Conservation (phyloP, 2,329 filamentous ascomycete genomes). For the Aspergillus amoenus region DNA sequence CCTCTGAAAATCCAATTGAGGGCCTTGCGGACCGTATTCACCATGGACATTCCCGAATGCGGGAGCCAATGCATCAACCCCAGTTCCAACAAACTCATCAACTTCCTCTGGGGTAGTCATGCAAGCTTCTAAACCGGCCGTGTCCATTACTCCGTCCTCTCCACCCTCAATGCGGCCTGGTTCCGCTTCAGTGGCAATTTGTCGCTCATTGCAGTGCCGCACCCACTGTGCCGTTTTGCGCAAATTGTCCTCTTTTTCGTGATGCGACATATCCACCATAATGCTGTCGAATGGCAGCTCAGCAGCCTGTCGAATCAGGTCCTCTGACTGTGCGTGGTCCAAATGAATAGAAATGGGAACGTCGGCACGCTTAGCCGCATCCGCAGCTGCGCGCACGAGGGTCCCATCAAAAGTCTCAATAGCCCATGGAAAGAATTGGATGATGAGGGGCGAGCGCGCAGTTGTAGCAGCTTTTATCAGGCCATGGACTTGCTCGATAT, state of each 20-base stretch:
- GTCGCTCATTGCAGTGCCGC: slow-evolving; percentile 61
- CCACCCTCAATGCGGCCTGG: slow-evolving; percentile 70
- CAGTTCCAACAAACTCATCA: slow-evolving; percentile 67
- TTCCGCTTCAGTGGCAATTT: slow-evolving; percentile 69
- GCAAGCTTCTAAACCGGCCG: slow-evolving; percentile 60
- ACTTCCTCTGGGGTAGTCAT: slow-evolving; percentile 69
- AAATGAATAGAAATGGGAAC: slow-evolving; percentile 65
- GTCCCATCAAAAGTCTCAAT: slow-evolving; percentile 57
- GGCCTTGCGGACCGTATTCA: slow-evolving; percentile 65
- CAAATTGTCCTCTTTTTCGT: slow-evolving; percentile 69
- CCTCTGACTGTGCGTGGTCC: slow-evolving; percentile 65
- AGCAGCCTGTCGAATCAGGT: slow-evolving; percentile 60
- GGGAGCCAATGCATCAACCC: slow-evolving; percentile 71
- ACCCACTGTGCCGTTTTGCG: slow-evolving; percentile 62
- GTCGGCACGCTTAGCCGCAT: slow-evolving; percentile 54
- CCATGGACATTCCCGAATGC: slow-evolving; percentile 77
- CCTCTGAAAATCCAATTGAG: slow-evolving; percentile 60
- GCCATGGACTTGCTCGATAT: slow-evolving; percentile 67
- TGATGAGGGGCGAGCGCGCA: slow-evolving; percentile 65
- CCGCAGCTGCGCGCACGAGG: slow-evolving; percentile 57
- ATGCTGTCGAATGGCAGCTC: slow-evolving; percentile 67
- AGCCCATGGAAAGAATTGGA: slow-evolving; percentile 71
- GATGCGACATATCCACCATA: slow-evolving; percentile 76
- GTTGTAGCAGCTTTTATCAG: slow-evolving; percentile 65
- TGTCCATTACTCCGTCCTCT: slow-evolving; percentile 74